Conservation (phyloP, 2,329 filamentous ascomycete species). For the Microsporum ferrugineum region DNA sequence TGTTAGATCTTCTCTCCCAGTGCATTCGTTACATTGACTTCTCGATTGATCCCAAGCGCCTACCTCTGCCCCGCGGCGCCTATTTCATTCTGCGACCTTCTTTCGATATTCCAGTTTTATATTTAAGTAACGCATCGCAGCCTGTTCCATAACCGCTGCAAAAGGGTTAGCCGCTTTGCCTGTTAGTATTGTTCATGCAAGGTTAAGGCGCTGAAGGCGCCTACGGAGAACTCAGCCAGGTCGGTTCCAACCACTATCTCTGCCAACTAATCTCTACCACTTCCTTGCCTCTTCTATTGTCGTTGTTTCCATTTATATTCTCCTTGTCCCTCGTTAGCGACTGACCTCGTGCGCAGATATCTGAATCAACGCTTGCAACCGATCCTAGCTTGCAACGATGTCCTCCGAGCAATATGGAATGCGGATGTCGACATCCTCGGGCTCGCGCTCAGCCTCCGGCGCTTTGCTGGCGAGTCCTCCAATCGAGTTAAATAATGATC, state of each 20-base stretch:
- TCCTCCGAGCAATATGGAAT: constrained; percentile 46
- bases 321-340: background rate
- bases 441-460: constrained; percentile 46
- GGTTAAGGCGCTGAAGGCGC: constrained; percentile 3
- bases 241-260: background rate
- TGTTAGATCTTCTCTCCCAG: background rate
- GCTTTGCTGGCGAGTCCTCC: constrained; percentile 29
- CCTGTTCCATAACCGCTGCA: background rate
- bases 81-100: background rate
- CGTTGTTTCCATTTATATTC: background rate
- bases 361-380: background rate
- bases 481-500: constrained; percentile 38
- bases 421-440: constrained; percentile 49
- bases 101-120: constrained; percentile 3
- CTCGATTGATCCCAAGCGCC: constrained; percentile 1
- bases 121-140: background rate
- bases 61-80: constrained; percentile 4
- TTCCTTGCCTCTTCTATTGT: background rate
- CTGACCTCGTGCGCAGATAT: background rate
- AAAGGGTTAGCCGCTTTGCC: background rate
- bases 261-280: background rate
- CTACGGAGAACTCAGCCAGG: background rate
- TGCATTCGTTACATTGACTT: background rate
- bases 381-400: constrained; percentile 18
- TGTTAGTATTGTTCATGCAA: constrained; percentile 2